Evolutionary conservation across 2,329 filamentous ascomycete genomes (phyloP).

Genomic region (Colletotrichum higginsianum): DNA sequence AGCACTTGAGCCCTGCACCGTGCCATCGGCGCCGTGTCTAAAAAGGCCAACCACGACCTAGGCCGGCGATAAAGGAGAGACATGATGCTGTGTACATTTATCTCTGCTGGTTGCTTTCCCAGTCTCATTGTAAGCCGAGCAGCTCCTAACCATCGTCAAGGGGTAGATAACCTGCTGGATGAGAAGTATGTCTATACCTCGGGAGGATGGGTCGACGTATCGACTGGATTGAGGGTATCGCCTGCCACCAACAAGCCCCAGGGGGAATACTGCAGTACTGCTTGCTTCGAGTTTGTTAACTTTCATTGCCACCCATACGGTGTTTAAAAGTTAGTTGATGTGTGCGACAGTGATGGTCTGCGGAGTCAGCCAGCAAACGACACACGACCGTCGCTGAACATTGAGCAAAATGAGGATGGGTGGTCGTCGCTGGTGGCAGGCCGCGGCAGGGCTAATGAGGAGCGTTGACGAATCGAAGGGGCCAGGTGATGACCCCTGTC

Average conservation of each 20-base stretch:
- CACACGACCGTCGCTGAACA: constrained; percentile 2
- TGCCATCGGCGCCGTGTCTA: constrained; percentile 19
- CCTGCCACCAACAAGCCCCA: not conserved
- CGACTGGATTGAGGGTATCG: not conserved
- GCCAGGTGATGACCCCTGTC: constrained; percentile 38
- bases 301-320: not conserved
- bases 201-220: not conserved
- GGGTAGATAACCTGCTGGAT: not conserved
- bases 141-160: not conserved
- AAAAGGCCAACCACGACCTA: constrained; percentile 9
- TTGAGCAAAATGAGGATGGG: constrained; percentile 10
- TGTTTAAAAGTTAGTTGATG: not conserved
- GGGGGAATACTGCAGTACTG: not conserved
- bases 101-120: not conserved
- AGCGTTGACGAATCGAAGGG: constrained; percentile 37
- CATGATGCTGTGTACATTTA: not conserved
- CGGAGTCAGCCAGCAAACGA: not conserved
- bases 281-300: not conserved
- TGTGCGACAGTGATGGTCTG: not conserved
- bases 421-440: constrained; percentile 31
- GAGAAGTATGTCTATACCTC: not conserved
- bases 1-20: constrained; percentile 25
- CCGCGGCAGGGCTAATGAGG: constrained; percentile 15
- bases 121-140: not conserved
- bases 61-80: not conserved